Evolutionary conservation across 331 rosid genomes (phyloP), one percentile per base, ranked within the genome.

Genomic region (Prunus yedoensis): DNA sequence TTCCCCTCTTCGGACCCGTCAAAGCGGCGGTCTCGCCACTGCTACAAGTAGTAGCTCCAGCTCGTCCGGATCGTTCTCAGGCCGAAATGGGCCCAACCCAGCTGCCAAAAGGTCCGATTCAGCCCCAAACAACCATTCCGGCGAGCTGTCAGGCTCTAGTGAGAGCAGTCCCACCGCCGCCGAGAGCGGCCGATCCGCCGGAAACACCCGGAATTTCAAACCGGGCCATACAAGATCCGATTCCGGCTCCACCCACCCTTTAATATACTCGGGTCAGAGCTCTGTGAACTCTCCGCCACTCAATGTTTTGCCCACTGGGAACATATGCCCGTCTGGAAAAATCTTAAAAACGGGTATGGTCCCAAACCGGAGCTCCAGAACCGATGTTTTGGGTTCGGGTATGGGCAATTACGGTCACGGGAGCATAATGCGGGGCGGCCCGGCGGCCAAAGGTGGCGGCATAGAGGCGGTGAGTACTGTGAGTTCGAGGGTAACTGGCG

Each of bases 291-390:
- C 97, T 3, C 93, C 98, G 58, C 79, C 86, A 28, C 27, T 58
- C 51, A 88, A 84, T 71, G 93, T 81, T 49, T 91, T 90, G 10
- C 99, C 99, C 17, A 35, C 96, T 3, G 99, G 99, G 14, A 94
- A 94, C 82, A 94, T 94, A 41, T 94, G 99, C 71, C 97, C 99
- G 3, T 90, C 97, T 0, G 96, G 99, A 10, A 88, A 79, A 86
- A 74, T 92, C 78, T 46, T 89, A 46, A 94, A 87, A 78, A 81
- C 86, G 2, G 94, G 95, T 6, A 83, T 89, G 92, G 78, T 81
- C 5, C 41, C 85, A 16, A 80, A 59, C 69, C 88, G 96, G 73
- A 79, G 70, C 65, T 59, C 94, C 2, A 85, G 89, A 52, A 72
- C 72, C 25, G 97, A 91, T 60, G 96, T 94, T 17, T 69, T 94